Evolutionary conservation across 176 grass and related monocot genomes (phyloP).

Genomic region (Alloteropsis semialata): DNA sequence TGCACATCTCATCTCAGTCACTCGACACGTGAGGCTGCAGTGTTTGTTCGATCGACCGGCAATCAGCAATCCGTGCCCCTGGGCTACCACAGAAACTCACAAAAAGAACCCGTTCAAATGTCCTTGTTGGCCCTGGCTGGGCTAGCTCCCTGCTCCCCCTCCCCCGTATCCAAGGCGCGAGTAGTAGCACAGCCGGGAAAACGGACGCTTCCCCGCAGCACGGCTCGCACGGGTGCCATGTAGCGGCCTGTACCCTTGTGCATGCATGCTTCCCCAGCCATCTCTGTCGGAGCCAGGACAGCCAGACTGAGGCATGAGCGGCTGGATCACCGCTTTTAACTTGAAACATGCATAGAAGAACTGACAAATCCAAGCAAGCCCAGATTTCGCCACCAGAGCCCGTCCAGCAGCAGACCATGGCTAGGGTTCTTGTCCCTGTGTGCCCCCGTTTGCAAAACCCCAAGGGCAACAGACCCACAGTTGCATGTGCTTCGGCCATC

Average conservation of each 20-base stretch:
- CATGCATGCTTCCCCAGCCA: background rate
- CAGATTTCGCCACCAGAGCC: background rate
- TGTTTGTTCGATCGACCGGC: no score
- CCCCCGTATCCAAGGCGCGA: background rate
- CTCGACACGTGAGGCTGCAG: background rate
- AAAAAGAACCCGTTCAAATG: background rate
- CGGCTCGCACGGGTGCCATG: background rate
- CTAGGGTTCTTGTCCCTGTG: background rate
- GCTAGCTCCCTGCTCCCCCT: no score
- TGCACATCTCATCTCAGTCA: background rate
- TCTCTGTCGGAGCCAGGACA: background rate
- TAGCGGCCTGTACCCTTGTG: conserved; percentile 11
- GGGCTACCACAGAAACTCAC: background rate
- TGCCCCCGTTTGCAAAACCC: background rate
- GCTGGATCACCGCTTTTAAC: conserved; percentile 18
- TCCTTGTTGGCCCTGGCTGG: background rate
- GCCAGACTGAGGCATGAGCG: background rate
- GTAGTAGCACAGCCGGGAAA: background rate
- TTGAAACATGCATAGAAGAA: conserved; percentile 30
- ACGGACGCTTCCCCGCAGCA: conserved; percentile 26
- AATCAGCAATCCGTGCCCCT: background rate
- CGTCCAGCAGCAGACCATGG: background rate
- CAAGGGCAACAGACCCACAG: background rate
- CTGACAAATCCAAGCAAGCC: background rate
- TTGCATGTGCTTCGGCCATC: background rate